A percentile compares a stretch with the other conserved stretches of the same genome.
phyloP scores from a whole-genome alignment of 805 yeast genomes.

The Naumovozyma dairenensis region DNA sequence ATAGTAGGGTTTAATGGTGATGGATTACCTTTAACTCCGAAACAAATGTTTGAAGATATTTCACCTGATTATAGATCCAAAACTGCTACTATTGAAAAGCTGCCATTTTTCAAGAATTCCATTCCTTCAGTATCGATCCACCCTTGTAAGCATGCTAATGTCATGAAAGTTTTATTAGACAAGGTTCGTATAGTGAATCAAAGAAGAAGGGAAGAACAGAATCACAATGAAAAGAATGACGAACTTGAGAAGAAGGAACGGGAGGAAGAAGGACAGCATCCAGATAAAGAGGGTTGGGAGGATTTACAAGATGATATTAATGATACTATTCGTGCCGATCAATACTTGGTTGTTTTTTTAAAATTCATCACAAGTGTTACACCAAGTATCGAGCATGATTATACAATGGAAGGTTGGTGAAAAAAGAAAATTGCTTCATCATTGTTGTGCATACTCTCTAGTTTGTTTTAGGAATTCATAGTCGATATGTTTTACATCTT shows the following conservation, averaged over 20 bases:
- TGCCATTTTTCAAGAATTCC: constrained; percentile 74
- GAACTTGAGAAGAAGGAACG: constrained; percentile 37
- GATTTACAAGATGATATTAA: constrained; percentile 34
- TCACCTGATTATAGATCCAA: constrained; percentile 86
- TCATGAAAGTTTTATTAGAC: constrained; percentile 80
- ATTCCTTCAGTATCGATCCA: constrained; percentile 69
- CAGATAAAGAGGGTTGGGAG: constrained; percentile 44
- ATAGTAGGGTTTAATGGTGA: constrained; percentile 75
- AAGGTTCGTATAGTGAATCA: constrained; percentile 49
- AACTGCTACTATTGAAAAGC: constrained; percentile 89
- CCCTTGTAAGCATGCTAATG: constrained; percentile 92
- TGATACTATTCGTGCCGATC: constrained; percentile 71
- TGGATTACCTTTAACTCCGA: constrained; percentile 80
- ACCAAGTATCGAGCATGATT: constrained; percentile 95
- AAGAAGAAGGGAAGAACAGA: constrained; percentile 35
- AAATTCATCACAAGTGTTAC: constrained; percentile 95
- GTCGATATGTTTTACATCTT: too few species aligned
- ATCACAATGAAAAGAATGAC: constrained; percentile 15
- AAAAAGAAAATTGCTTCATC: too few species aligned
- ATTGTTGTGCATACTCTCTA: too few species aligned
- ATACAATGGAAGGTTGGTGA: constrained; percentile 93
- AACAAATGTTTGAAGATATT: constrained; percentile 91
- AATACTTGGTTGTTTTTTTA: constrained; percentile 77
- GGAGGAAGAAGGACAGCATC: too few species aligned
- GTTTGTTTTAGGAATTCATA: too few species aligned